Evolutionary conservation across 2,329 filamentous ascomycete genomes (phyloP).

Genomic region (Ceratocystis cacaofunesta): DNA sequence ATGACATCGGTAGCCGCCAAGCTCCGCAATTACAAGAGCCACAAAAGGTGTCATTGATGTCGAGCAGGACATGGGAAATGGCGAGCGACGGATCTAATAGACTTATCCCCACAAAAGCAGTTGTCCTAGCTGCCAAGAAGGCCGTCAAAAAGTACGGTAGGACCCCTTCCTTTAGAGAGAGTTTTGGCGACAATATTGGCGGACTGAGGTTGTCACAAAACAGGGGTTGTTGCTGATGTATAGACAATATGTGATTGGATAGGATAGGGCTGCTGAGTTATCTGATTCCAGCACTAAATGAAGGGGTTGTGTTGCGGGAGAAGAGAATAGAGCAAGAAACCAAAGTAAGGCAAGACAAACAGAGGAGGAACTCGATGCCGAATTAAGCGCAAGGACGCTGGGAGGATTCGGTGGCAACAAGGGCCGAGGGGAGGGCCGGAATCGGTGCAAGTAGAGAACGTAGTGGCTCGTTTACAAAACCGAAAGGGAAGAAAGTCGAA

Average conservation of each 20-base stretch:
- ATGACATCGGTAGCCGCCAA: no score
- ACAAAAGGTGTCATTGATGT: slow-evolving; percentile 7
- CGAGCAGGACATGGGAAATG: not conserved
- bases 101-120: not conserved
- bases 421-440: slow-evolving; percentile 3
- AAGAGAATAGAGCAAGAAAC: not conserved
- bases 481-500: not conserved
- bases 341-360: not conserved
- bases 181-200: no score
- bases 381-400: not conserved
- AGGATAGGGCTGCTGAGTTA: not conserved
- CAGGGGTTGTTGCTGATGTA: slow-evolving; percentile 10
- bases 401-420: slow-evolving; percentile 4
- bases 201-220: no score
- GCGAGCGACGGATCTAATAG: not conserved
- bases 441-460: not conserved
- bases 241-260: slow-evolving; percentile 6
- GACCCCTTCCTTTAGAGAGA: not conserved
- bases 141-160: not conserved
- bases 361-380: not conserved
- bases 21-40: not conserved
- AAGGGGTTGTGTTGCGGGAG: not conserved
- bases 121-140: no score
- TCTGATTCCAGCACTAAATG: not conserved
- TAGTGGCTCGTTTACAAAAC: not conserved